These are phyloP conservation scores for Trichoderma afroharzianum DNA, from an alignment of 2,329 filamentous ascomycete species.

Conservation along the genomic window DNA sequence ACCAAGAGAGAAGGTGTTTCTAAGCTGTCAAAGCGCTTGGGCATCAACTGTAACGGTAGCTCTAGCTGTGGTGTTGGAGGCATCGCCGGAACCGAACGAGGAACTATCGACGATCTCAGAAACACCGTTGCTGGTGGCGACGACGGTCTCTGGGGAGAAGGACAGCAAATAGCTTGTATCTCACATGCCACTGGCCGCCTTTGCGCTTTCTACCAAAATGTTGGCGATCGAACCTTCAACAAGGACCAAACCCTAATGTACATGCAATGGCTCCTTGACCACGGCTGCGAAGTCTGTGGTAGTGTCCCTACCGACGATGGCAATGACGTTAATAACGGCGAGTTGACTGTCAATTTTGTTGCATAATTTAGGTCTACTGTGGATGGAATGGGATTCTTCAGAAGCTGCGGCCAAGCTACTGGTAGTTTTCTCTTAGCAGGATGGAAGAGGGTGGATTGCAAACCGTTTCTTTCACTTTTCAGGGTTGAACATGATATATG, in stretches of 20 bases:
- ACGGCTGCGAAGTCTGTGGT: constrained; percentile 15
- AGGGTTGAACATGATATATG: background rate
- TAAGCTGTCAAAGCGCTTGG: background rate
- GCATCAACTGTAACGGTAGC: background rate
- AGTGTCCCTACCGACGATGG: constrained; percentile 19
- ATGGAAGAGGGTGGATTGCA: background rate
- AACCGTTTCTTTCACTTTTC: background rate
- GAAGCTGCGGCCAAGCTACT: background rate
- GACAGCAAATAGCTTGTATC: constrained; percentile 18
- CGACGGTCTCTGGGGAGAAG: background rate
- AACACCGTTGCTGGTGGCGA: background rate
- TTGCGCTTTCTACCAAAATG: constrained; percentile 19
- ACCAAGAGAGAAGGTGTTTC: background rate
- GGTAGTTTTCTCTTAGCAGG: background rate
- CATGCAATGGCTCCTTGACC: background rate
- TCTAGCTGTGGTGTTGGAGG: background rate
- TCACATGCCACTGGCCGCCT: constrained; percentile 13
- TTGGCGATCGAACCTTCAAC: constrained; percentile 14
- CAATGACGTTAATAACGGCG: constrained; percentile 18
- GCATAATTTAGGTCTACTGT: background rate
- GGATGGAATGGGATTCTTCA: background rate
- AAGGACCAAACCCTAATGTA: constrained; percentile 13
- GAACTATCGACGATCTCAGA: background rate
- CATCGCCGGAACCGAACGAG: background rate
- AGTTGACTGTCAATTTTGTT: constrained; percentile 20